phyloP scores from a whole-genome alignment of 2,329 filamentous ascomycete genomes.

The Parasarocladium wereldwijsianum region DNA sequence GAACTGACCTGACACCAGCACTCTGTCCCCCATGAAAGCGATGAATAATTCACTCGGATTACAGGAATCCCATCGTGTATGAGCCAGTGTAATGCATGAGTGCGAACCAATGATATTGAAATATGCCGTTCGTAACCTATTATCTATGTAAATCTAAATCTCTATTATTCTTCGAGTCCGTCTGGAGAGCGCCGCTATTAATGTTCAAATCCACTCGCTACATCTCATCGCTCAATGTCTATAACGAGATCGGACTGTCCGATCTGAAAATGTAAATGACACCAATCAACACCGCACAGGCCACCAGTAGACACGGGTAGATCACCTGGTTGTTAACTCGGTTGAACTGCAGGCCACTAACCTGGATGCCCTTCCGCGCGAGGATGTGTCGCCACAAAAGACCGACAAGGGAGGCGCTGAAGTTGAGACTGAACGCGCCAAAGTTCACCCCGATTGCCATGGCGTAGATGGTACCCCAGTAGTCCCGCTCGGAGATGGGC shows the following conservation, averaged over 20 bases:
- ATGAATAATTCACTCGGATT: too few relatives aligned
- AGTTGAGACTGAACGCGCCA: conserved; percentile 57
- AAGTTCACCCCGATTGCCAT: conserved; percentile 66
- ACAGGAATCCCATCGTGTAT: too few relatives aligned
- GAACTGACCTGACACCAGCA: too few relatives aligned
- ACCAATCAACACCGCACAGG: conserved; percentile 44
- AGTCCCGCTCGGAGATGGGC: conserved; percentile 47
- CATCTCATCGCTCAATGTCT: not conserved
- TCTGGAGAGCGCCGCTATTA: not conserved
- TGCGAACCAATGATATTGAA: too few relatives aligned
- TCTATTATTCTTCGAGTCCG: too few relatives aligned
- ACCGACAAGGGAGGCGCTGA: conserved; percentile 57
- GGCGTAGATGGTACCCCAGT: conserved; percentile 61
- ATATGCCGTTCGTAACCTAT: too few relatives aligned
- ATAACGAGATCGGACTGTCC: too few relatives aligned
- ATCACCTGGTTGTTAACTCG: conserved; percentile 58
- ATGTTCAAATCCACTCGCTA: not conserved
- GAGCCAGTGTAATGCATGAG: too few relatives aligned
- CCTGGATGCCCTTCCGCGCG: conserved; percentile 49
- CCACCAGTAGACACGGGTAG: conserved; percentile 50
- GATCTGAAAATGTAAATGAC: conserved; percentile 44
- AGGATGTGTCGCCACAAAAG: conserved; percentile 62
- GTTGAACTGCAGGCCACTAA: conserved; percentile 50
- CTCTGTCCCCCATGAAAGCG: too few relatives aligned
- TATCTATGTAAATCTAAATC: too few relatives aligned